Evolutionary conservation across 352 stramenopile species (phyloP).

Genomic region (Bremia lactucae): DNA sequence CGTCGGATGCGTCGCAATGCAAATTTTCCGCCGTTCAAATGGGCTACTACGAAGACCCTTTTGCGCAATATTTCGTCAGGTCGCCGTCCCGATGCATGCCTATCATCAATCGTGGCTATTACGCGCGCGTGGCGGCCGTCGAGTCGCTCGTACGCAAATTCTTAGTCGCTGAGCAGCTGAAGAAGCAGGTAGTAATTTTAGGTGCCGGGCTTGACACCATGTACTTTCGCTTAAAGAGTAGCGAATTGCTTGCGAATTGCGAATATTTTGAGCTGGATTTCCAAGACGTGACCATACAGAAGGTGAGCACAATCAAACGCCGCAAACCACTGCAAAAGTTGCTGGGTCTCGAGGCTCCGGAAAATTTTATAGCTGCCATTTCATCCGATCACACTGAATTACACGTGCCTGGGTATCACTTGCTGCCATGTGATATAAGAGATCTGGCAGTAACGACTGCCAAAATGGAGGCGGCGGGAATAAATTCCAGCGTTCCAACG

Average conservation of each 20-base stretch:
- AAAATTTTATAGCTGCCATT: constrained; percentile 43
- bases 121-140: constrained; percentile 64
- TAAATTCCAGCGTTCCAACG: constrained; percentile 39
- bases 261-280: constrained; percentile 85
- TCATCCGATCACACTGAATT: constrained; percentile 52
- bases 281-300: constrained; percentile 65
- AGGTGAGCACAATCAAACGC: constrained; percentile 64
- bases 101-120: constrained; percentile 86
- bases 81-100: constrained; percentile 73
- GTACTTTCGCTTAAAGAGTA: constrained; percentile 66
- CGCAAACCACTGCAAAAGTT: constrained; percentile 43
- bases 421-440: constrained; percentile 69
- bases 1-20: constrained; percentile 71
- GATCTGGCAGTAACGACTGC: constrained; percentile 38
- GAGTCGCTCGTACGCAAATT: constrained; percentile 66
- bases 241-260: constrained; percentile 23
- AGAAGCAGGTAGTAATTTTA: constrained; percentile 73
- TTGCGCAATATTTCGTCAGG: constrained; percentile 79
- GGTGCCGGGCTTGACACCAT: constrained; percentile 78
- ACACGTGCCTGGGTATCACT: constrained; percentile 56
- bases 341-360: constrained; percentile 25
- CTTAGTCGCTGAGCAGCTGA: constrained; percentile 15
- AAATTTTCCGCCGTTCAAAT: constrained; percentile 72
- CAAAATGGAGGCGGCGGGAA: constrained; percentile 49
- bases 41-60: constrained; percentile 73